phyloP scores from a whole-genome alignment of 495 filamentous ascomycete species.

The Chaetomium tenue region DNA sequence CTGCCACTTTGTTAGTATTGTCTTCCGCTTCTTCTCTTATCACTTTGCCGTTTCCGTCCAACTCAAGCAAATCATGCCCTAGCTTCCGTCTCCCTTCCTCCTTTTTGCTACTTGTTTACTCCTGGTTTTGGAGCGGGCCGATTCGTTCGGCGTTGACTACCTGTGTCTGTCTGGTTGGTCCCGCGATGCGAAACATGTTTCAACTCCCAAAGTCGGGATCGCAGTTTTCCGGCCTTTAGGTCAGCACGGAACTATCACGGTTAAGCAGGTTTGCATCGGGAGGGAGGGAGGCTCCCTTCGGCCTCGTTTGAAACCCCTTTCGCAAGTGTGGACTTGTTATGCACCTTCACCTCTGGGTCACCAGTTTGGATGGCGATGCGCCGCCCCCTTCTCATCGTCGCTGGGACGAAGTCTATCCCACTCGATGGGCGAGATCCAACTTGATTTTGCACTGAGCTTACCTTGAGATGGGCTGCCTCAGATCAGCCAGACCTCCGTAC shows the following conservation, averaged over 20 bases:
- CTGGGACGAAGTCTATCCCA: neutral
- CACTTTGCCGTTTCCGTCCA: neutral
- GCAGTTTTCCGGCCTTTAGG: neutral
- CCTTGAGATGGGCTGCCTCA: neutral
- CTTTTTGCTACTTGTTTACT: neutral
- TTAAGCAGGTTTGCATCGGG: neutral
- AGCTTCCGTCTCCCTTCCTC: neutral
- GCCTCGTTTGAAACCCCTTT: slow-evolving; percentile 4
- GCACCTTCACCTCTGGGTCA: neutral
- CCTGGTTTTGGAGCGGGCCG: neutral
- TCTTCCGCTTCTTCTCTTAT: neutral
- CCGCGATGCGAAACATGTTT: slow-evolving; percentile 28
- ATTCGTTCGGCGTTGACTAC: neutral
- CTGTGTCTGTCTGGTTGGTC: neutral
- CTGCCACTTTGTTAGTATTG: neutral
- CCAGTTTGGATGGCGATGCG: neutral
- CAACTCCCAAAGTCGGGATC: slow-evolving; percentile 10
- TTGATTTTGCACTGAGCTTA: neutral
- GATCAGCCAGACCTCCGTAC: neutral
- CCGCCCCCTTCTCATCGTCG: neutral
- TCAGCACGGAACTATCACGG: neutral
- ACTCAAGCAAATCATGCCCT: no score
- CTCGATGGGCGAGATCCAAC: neutral
- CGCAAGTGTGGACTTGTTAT: slow-evolving; percentile 3
- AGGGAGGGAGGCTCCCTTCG: neutral